Base-by-base conservation (phyloP, 2,329 filamentous ascomycete genomes). In the Sarocladium kiliense region DNA sequence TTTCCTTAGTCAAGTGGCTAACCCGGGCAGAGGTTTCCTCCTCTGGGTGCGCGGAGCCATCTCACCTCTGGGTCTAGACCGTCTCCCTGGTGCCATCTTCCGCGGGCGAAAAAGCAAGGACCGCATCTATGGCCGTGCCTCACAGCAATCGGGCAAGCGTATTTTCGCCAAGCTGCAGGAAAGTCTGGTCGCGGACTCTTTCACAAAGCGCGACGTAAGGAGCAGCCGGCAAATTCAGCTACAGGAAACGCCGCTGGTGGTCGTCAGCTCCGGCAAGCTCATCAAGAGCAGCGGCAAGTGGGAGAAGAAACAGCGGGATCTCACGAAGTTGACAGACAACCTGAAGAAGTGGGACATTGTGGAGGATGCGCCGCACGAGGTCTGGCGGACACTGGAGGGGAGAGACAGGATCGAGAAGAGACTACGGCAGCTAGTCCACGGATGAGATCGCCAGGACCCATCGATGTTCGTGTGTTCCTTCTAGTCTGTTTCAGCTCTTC, bases 131-230 rank as follows among this genome's bases (percentile, higher is more conserved):
- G 94, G 94, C 12, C 80, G 84, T 44, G 84, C 85, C 4, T 84
- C 91, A 0, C 87, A 91, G 65, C 90, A 96, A 70, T 80, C 79
- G 23, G 89, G 89, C 58, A 95, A 92, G 68, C 87, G 83, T 68
- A 87, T 97, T 69, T 96, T 95, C 68, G 88, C 91, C 3, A 89
- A 92, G 71, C 77, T 99, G 55, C 94, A 99, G 71, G 94, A 99
- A 74, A 93, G 87, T 60, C 78, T 97, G 1, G 91, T 97, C 30
- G 92, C 92, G 0, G 82, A 86, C 60, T 90, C 89, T 1, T 83
- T 97, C 61, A 91, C 91, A 14, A 87, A 86, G 68, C 89, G 89
- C 32, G 94, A 99, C 65, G 85, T 96, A 18, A 76, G 80, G 44
- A 88, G 86, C 57, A 91, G 91, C 56, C 79, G 88, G 21, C 85